Percentiles rank a stretch among this genome's conserved stretches.
phyloP scores from a whole-genome alignment of 345 rosid genomes.

The Hibiscus syriacus region DNA sequence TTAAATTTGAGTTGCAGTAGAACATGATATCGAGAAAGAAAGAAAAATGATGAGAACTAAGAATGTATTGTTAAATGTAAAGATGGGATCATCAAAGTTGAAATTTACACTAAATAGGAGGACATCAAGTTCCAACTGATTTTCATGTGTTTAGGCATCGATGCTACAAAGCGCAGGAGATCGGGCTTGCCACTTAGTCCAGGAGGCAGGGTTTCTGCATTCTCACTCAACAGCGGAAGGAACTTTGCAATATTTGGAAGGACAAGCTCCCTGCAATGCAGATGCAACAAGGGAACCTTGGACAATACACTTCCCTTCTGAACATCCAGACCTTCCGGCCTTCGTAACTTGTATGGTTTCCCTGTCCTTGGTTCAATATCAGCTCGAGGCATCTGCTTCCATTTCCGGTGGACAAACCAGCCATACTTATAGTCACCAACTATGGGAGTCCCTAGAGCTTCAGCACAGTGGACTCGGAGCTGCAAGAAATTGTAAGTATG shows the following conservation, averaged over 20 bases:
- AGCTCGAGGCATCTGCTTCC: slow-evolving; percentile 76
- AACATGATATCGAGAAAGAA: too few relatives aligned
- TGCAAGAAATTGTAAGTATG: background rate
- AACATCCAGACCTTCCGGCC: slow-evolving; percentile 75
- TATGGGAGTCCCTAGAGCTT: slow-evolving; percentile 90
- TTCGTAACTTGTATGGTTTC: slow-evolving; percentile 68
- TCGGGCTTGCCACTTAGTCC: slow-evolving; percentile 34
- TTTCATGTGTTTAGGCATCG: slow-evolving; percentile 88
- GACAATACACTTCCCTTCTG: slow-evolving; percentile 94
- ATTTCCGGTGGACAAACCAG: slow-evolving; percentile 78
- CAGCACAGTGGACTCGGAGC: too few relatives aligned
- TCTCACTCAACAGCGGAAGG: slow-evolving; percentile 29
- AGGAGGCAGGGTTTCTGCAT: slow-evolving; percentile 16
- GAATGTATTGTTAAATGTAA: too few relatives aligned
- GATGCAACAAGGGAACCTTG: slow-evolving; percentile 82
- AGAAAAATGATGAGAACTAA: too few relatives aligned
- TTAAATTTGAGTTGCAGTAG: too few relatives aligned
- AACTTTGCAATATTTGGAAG: slow-evolving; percentile 82
- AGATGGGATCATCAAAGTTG: too few relatives aligned
- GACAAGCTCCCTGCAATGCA: slow-evolving; percentile 75
- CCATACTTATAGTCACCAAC: slow-evolving; percentile 91
- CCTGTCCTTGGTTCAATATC: slow-evolving; percentile 65
- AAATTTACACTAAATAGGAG: slow-evolving; percentile 60
- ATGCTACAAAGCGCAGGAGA: slow-evolving; percentile 63
- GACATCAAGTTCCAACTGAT: slow-evolving; percentile 96